Conservation (phyloP, 805 yeast species). For the Candida andamanensis region DNA sequence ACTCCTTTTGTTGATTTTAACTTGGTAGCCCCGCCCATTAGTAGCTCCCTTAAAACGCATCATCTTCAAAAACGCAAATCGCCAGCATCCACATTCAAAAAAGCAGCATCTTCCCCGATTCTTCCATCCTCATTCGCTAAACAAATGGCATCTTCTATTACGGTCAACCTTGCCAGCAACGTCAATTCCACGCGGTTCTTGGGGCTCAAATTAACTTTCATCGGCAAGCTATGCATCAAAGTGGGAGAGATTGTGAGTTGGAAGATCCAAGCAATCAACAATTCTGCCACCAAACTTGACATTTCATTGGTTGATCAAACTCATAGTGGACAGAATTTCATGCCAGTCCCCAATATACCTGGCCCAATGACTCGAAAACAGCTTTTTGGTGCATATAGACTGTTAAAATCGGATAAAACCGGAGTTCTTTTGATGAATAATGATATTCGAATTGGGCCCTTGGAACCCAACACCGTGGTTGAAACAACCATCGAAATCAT, state of each 20-base stretch:
- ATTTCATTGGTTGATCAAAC: conserved; percentile 43
- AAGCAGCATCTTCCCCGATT: not conserved
- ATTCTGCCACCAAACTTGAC: conserved; percentile 45
- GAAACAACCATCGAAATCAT: conserved; percentile 59
- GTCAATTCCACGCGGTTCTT: conserved; percentile 12
- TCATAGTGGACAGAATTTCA: conserved; percentile 6
- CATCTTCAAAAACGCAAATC: not conserved
- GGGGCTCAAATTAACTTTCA: conserved; percentile 45
- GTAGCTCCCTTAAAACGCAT: conserved; percentile 28
- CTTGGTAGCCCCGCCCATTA: conserved; percentile 34
- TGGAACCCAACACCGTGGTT: conserved; percentile 57
- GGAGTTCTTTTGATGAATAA: conserved; percentile 64
- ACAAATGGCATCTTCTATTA: conserved; percentile 17
- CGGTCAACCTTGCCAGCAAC: conserved; percentile 32
- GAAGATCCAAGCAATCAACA: conserved; percentile 63
- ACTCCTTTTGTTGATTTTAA: conserved; percentile 35
- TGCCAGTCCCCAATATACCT: not conserved
- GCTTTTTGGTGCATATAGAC: conserved; percentile 27
- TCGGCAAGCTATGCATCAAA: conserved; percentile 56
- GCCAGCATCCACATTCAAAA: conserved; percentile 2
- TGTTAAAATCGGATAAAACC: conserved; percentile 35
- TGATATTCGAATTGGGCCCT: conserved; percentile 58
- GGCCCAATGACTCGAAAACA: conserved; percentile 1
- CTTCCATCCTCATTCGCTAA: conserved; percentile 1
- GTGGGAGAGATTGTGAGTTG: conserved; percentile 59